Evolutionary conservation across 768 basidiomycete species (phyloP).

Genomic region (Tylopilus sp.): DNA sequence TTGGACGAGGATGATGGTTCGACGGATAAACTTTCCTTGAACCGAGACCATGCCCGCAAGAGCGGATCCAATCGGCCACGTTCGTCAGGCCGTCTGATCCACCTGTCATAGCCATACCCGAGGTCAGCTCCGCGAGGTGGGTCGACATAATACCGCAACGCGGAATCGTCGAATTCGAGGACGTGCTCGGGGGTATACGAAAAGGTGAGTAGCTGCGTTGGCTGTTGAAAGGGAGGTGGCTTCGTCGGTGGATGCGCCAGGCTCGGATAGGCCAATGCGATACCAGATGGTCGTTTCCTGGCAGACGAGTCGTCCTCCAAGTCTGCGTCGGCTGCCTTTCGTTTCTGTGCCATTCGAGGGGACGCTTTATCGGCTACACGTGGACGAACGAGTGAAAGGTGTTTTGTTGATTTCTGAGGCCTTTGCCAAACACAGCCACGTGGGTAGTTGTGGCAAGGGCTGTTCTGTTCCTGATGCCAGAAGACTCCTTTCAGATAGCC

Average conservation of each 20-base stretch:
- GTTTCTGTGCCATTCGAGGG: conserved; percentile 32
- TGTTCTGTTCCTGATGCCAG: neutral
- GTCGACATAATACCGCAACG: conserved; percentile 66
- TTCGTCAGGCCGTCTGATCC: conserved; percentile 64
- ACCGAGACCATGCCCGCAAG: conserved; percentile 52
- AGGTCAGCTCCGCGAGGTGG: conserved; percentile 68
- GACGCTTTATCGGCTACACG: too few relatives aligned
- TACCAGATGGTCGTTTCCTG: neutral
- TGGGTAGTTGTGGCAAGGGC: neutral
- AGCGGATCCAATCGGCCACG: conserved; percentile 66
- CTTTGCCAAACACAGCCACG: conserved; percentile 26
- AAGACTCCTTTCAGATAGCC: neutral
- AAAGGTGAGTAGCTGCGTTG: conserved; percentile 64
- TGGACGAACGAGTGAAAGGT: neutral
- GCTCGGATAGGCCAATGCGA: conserved; percentile 21
- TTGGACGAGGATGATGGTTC: conserved; percentile 26
- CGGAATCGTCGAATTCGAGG: conserved; percentile 64
- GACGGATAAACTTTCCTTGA: conserved; percentile 35
- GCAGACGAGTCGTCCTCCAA: conserved; percentile 3
- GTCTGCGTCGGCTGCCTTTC: conserved; percentile 20
- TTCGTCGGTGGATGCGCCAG: conserved; percentile 20
- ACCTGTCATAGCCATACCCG: conserved; percentile 67
- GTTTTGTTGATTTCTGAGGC: conserved; percentile 20
- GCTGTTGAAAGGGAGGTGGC: conserved; percentile 60
- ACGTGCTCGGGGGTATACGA: conserved; percentile 59